Percentiles rank a stretch among this genome's conserved stretches.
These are phyloP conservation scores for Ophiocytium majus DNA, from an alignment of 352 stramenopile genomes.

Conservation along the genomic window DNA sequence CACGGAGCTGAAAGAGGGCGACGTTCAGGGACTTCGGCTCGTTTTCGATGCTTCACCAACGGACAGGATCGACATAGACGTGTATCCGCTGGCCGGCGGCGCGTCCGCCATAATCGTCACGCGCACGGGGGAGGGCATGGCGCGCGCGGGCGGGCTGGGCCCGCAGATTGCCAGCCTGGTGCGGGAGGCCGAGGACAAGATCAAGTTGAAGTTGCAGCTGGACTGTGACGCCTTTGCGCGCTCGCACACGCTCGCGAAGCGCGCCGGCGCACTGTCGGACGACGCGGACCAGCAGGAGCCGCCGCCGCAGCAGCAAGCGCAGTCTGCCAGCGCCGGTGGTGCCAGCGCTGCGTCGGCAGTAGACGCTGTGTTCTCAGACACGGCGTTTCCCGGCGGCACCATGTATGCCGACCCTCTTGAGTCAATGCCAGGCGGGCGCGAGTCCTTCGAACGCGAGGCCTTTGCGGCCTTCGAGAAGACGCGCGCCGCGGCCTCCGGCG, in stretches of 20 bases:
- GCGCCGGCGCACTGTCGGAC: background rate
- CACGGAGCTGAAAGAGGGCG: background rate
- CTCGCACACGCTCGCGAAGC: background rate
- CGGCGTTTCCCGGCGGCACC: background rate
- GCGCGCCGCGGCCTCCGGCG: background rate
- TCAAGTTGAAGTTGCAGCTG: constrained; percentile 39
- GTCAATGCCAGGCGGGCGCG: background rate
- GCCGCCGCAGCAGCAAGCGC: background rate
- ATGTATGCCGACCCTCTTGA: background rate
- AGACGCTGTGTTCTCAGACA: background rate
- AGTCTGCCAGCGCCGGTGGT: background rate
- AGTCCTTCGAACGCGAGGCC: constrained; percentile 29
- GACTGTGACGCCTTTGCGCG: constrained; percentile 14
- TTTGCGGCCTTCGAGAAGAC: constrained; percentile 46
- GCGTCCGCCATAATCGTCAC: constrained; percentile 42
- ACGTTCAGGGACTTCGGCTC: background rate
- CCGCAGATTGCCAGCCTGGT: constrained; percentile 45
- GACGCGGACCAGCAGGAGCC: background rate
- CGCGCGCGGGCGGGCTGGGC: constrained; percentile 30
- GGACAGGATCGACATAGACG: constrained; percentile 4
- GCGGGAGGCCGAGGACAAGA: constrained; percentile 38
- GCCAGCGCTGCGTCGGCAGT: background rate
- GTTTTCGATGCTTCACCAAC: constrained; percentile 15
- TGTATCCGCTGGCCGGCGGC: background rate
- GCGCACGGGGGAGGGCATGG: constrained; percentile 27